These are phyloP conservation scores for Ophiostoma sp. DNA, from an alignment of 2,329 filamentous ascomycete species.

Conservation along the genomic window DNA sequence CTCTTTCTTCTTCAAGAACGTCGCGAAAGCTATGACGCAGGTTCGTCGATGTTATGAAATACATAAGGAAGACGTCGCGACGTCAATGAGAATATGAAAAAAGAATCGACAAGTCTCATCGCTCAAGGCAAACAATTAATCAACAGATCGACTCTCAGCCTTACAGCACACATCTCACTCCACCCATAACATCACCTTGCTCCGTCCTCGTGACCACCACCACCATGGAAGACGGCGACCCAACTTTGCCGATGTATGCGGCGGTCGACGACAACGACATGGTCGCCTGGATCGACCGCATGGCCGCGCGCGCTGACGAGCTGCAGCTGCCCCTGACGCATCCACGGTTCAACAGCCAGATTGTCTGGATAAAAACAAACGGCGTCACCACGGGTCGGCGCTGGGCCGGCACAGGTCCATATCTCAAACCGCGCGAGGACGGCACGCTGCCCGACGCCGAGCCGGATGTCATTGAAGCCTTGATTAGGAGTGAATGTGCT, in stretches of 20 bases:
- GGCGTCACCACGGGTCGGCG: not conserved
- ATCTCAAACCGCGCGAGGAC: not conserved
- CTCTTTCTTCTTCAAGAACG: too few relatives aligned
- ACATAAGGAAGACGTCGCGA: not conserved
- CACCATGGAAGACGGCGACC: not conserved
- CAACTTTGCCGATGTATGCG: conserved; percentile 28
- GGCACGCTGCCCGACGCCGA: not conserved
- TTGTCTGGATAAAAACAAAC: conserved; percentile 12
- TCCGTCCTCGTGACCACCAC: too few relatives aligned
- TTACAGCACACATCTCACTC: not conserved
- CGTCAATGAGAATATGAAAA: not conserved
- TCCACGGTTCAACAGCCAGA: conserved; percentile 8
- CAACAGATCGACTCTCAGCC: not conserved
- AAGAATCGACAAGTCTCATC: not conserved
- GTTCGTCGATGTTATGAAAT: not conserved
- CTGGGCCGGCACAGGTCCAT: not conserved
- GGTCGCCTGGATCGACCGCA: conserved; percentile 20
- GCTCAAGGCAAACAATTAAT: not conserved
- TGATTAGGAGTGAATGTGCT: not conserved
- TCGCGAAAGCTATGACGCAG: not conserved
- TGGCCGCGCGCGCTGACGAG: conserved; percentile 22
- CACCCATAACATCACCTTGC: not conserved
- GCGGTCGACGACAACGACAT: conserved; percentile 24
- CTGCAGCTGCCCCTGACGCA: conserved; percentile 32
- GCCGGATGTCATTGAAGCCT: not conserved